Evolutionary conservation across 441 rosid species (phyloP).

Genomic region (Raphanus hybrid): DNA sequence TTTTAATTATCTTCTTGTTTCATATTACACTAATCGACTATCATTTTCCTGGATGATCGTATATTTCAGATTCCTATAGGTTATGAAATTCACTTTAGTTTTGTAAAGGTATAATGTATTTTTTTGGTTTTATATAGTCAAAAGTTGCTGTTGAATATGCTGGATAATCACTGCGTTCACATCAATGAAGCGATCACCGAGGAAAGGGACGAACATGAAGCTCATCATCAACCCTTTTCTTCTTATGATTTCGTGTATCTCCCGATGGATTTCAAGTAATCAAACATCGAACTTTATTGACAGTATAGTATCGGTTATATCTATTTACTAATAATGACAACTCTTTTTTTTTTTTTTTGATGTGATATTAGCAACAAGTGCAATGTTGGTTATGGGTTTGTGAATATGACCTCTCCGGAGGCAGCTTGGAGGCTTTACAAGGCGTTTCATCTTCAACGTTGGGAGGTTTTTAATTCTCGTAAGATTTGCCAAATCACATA

Average conservation of each 20-base stretch:
- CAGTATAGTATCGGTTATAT: background rate
- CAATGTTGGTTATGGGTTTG: conserved; percentile 98
- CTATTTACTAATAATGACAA: background rate
- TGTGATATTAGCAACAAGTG: conserved; percentile 76
- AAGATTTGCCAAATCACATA: conserved; percentile 94
- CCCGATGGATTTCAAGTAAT: conserved; percentile 94
- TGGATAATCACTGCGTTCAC: conserved; percentile 91
- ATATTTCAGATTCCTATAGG: conserved; percentile 26
- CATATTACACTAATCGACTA: conserved; percentile 38
- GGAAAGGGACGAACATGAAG: conserved; percentile 43
- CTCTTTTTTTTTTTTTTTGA: background rate
- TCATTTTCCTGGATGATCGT: conserved; percentile 25
- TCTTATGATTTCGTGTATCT: conserved; percentile 92
- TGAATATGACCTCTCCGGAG: conserved; percentile 91
- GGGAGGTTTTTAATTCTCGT: conserved; percentile 96
- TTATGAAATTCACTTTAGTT: conserved; percentile 18
- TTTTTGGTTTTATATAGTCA: conserved; percentile 56
- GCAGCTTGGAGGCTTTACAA: conserved; percentile 86
- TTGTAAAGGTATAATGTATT: conserved; percentile 14
- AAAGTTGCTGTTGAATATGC: conserved; percentile 87
- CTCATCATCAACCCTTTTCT: conserved; percentile 64
- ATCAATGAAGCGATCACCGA: conserved; percentile 74
- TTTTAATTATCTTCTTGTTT: conserved; percentile 39
- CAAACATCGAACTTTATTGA: background rate
- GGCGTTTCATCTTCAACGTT: conserved; percentile 81